Percentiles rank a stretch among this genome's conserved stretches.
Evolutionary conservation across 306 rosid species (phyloP).

Genomic region (Lathyrus aphaca): DNA sequence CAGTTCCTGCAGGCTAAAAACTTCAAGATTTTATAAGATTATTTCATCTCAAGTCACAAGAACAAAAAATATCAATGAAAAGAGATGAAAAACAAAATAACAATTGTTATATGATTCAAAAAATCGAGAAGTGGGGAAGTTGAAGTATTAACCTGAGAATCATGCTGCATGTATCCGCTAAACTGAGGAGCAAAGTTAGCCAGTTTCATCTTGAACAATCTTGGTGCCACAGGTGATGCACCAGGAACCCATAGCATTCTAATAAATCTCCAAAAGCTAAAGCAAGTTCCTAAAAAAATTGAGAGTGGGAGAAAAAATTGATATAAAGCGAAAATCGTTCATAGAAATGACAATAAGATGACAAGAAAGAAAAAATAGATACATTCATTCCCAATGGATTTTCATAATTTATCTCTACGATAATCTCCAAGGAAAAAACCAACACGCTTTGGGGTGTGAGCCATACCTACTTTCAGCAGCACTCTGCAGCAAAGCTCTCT

Average conservation of each 20-base stretch:
- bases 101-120: not conserved
- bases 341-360: constrained; percentile 17
- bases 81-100: constrained; percentile 26
- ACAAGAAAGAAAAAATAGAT: constrained; percentile 40
- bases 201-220: constrained; percentile 67
- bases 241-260: constrained; percentile 85
- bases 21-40: constrained; percentile 38
- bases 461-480: constrained; percentile 40
- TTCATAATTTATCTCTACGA: constrained; percentile 67
- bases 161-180: constrained; percentile 84
- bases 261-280: constrained; percentile 81
- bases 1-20: constrained; percentile 67
- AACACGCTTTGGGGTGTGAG: constrained; percentile 75
- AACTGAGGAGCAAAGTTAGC: constrained; percentile 83
- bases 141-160: constrained; percentile 77
- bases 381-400: constrained; percentile 90
- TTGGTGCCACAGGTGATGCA: constrained; percentile 63
- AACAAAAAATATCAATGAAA: constrained; percentile 1
- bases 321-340: constrained; percentile 11
- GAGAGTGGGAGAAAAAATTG: not conserved
- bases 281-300: constrained; percentile 76
- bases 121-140: not conserved
- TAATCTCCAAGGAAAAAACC: constrained; percentile 83
- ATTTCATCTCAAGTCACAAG: constrained; percentile 31
- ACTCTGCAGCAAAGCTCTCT: too few relatives aligned